Conservation (phyloP, 768 basidiomycete genomes). For the Ramaria sp. region DNA sequence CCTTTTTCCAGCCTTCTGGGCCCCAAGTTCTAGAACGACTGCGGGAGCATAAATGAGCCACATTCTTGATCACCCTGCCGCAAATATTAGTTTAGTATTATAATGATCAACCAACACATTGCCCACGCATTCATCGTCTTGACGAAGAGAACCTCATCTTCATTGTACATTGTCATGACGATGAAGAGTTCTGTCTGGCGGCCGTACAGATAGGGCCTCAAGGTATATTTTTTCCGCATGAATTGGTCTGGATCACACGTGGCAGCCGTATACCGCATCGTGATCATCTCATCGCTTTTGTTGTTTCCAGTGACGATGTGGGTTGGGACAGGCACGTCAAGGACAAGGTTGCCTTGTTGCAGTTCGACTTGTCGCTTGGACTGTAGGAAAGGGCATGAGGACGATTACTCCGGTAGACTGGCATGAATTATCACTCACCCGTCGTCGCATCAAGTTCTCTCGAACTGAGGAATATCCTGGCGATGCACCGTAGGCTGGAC, state of each 20-base stretch:
- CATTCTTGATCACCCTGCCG: constrained; percentile 72
- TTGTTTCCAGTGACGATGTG: constrained; percentile 56
- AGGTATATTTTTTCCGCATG: constrained; percentile 63
- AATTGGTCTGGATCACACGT: constrained; percentile 89
- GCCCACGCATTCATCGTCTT: constrained; percentile 74
- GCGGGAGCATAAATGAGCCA: constrained; percentile 67
- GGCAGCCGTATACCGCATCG: constrained; percentile 81
- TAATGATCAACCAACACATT: neutral
- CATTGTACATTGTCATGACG: constrained; percentile 96
- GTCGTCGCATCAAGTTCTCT: constrained; percentile 75
- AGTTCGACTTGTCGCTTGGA: constrained; percentile 74
- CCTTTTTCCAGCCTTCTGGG: constrained; percentile 83
- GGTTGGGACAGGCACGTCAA: constrained; percentile 72
- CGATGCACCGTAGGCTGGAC: constrained; percentile 32
- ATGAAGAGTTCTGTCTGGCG: constrained; percentile 89
- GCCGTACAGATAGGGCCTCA: constrained; percentile 68
- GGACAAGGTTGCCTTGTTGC: constrained; percentile 72
- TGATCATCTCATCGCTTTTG: constrained; percentile 63
- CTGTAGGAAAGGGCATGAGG: neutral
- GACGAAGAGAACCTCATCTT: constrained; percentile 71
- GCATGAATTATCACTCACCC: constrained; percentile 19
- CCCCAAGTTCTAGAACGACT: constrained; percentile 73
- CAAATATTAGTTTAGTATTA: neutral
- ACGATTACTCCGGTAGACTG: neutral
- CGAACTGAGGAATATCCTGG: constrained; percentile 57